Conservation (phyloP, 805 yeast genomes). For the Lipomyces oligophaga region DNA sequence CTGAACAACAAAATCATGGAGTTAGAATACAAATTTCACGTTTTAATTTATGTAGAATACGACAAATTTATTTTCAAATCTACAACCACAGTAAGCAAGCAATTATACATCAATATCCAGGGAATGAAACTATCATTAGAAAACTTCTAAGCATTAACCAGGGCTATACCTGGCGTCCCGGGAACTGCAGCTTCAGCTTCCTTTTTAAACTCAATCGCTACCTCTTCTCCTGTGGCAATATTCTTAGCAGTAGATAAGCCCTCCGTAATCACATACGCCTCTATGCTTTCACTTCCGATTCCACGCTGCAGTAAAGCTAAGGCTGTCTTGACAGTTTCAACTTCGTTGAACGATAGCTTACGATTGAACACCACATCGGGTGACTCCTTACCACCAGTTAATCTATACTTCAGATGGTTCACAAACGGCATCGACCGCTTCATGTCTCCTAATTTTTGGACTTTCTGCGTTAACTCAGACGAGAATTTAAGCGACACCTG, state of each 20-base stretch:
- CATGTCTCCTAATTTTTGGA: conserved; percentile 59
- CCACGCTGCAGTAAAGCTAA: conserved; percentile 25
- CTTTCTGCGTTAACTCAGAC: conserved; percentile 40
- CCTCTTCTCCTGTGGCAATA: conserved; percentile 63
- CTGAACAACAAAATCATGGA: too few species aligned
- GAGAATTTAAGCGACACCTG: conserved; percentile 36
- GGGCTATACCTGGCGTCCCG: conserved; percentile 83
- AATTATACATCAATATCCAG: too few species aligned
- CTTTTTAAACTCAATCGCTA: conserved; percentile 58
- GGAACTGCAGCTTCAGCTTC: conserved; percentile 82
- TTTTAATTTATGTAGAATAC: too few species aligned
- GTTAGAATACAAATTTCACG: background rate
- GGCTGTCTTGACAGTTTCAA: conserved; percentile 47
- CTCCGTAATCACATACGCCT: conserved; percentile 56
- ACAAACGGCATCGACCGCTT: conserved; percentile 98
- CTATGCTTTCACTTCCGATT: conserved; percentile 14
- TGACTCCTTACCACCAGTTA: conserved; percentile 53
- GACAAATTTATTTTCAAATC: too few species aligned
- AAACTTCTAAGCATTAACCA: conserved; percentile 55
- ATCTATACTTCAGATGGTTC: conserved; percentile 75
- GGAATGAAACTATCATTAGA: too few species aligned
- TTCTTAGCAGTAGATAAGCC: conserved; percentile 64
- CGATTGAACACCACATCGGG: conserved; percentile 84
- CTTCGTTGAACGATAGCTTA: conserved; percentile 78
- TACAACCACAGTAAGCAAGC: too few species aligned